Evolutionary conservation across 345 rosid species (phyloP).

Genomic region (Diplotaxis tenuifolia): DNA sequence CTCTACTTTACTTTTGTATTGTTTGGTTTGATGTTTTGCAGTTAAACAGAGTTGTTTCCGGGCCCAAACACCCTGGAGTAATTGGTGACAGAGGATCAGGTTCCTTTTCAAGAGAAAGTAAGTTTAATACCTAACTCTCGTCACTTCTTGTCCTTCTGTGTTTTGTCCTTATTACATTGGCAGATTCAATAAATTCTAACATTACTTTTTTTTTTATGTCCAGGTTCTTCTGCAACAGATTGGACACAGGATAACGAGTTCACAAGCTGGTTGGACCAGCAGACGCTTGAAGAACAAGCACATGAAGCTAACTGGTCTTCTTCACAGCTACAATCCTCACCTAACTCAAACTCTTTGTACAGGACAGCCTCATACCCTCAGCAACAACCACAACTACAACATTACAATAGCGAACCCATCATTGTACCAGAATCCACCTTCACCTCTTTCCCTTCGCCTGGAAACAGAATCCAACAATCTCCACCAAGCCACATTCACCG

Average conservation of each 20-base stretch:
- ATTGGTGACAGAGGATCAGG: slow-evolving; percentile 96
- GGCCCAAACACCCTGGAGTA: slow-evolving; percentile 89
- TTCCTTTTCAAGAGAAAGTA: slow-evolving; percentile 97
- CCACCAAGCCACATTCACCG: slow-evolving; percentile 58
- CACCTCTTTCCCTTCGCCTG: slow-evolving; percentile 86
- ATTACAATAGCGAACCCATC: slow-evolving; percentile 66
- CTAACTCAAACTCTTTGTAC: slow-evolving; percentile 58
- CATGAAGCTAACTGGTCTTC: slow-evolving; percentile 83
- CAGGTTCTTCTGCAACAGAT: slow-evolving; percentile 91
- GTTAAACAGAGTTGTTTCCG: slow-evolving; percentile 91
- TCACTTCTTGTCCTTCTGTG: background rate
- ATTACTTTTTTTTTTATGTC: slow-evolving; percentile 18
- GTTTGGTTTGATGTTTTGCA: slow-evolving; percentile 34
- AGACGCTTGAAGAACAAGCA: slow-evolving; percentile 54
- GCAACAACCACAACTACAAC: slow-evolving; percentile 63
- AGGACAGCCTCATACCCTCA: slow-evolving; percentile 91
- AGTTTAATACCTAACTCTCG: slow-evolving; percentile 39
- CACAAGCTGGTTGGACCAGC: slow-evolving; percentile 68
- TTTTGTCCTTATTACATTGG: background rate
- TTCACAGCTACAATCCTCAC: slow-evolving; percentile 62
- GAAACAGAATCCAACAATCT: slow-evolving; percentile 57
- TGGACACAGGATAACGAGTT: slow-evolving; percentile 87
- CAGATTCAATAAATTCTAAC: background rate
- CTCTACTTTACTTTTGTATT: background rate
- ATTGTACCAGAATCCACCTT: slow-evolving; percentile 60